phyloP scores from a whole-genome alignment of 2,329 filamentous ascomycete genomes.

The Xylariaceae sp. region DNA sequence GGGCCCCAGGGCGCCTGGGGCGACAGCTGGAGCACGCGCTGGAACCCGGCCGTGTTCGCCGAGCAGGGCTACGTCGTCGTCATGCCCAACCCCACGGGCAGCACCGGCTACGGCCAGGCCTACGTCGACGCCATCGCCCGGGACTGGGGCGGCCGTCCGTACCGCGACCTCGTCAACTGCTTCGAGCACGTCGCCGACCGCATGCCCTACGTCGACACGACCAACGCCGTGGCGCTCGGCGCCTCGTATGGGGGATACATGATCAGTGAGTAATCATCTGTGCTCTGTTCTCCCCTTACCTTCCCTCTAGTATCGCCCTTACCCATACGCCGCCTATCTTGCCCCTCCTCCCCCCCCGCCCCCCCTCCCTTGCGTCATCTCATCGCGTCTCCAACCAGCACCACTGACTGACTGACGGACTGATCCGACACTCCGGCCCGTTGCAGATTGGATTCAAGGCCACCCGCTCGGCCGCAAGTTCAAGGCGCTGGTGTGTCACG shows the following conservation, averaged over 20 bases:
- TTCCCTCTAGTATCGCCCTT: neutral
- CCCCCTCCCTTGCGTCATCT: constrained; percentile 9
- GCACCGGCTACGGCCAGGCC: constrained; percentile 72
- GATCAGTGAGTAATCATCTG: constrained; percentile 56
- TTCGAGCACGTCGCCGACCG: constrained; percentile 66
- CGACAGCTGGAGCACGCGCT: constrained; percentile 64
- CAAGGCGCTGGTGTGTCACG: constrained; percentile 81
- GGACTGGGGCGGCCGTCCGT: constrained; percentile 81
- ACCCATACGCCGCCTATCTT: constrained; percentile 1
- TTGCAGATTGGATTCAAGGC: constrained; percentile 77
- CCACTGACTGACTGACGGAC: neutral
- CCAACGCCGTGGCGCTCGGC: constrained; percentile 63
- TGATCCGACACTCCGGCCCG: constrained; percentile 25
- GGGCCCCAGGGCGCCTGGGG: constrained; percentile 72
- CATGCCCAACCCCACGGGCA: constrained; percentile 75
- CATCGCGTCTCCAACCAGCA: constrained; percentile 20
- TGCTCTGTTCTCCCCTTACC: constrained; percentile 8
- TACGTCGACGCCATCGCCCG: constrained; percentile 69
- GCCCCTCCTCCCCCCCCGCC: constrained; percentile 5
- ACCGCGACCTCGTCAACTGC: constrained; percentile 70
- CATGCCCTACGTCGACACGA: constrained; percentile 60
- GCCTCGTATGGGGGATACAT: constrained; percentile 71
- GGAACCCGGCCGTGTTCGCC: constrained; percentile 81
- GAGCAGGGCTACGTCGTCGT: constrained; percentile 83
- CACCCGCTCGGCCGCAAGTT: constrained; percentile 75